Conservation (phyloP, 2,329 filamentous ascomycete genomes). For the Graphilbum fragrans region DNA sequence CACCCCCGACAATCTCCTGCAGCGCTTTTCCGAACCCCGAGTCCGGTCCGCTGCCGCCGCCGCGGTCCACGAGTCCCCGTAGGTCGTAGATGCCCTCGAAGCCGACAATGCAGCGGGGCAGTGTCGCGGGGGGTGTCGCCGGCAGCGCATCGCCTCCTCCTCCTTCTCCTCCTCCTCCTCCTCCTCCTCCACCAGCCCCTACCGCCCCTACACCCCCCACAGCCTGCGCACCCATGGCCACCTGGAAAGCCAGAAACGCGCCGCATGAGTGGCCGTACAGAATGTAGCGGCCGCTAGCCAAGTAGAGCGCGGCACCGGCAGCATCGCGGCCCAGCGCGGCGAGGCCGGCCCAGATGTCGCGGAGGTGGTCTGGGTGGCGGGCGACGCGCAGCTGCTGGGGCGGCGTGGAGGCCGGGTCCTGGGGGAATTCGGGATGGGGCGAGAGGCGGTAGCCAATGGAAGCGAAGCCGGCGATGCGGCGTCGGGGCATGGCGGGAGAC, state of each 20-base stretch:
- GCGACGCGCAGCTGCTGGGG: slow-evolving; percentile 26
- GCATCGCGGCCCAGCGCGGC: slow-evolving; percentile 28
- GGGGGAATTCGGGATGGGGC: slow-evolving; percentile 32
- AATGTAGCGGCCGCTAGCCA: slow-evolving; percentile 29
- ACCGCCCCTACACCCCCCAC: neutral
- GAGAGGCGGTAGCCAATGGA: slow-evolving; percentile 55
- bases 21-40: slow-evolving; percentile 17
- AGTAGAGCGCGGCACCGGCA: slow-evolving; percentile 20
- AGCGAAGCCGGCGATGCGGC: slow-evolving; percentile 45
- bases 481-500: slow-evolving; percentile 37
- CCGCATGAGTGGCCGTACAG: slow-evolving; percentile 53
- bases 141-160: slow-evolving; percentile 12
- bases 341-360: slow-evolving; percentile 41
- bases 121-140: slow-evolving; percentile 13
- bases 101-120: slow-evolving; percentile 45
- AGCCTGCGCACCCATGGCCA: neutral
- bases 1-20: slow-evolving; percentile 20
- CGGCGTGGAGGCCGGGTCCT: slow-evolving; percentile 26
- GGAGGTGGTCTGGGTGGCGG: slow-evolving; percentile 47
- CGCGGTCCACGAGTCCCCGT: slow-evolving; percentile 34
- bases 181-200: no score
- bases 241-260: slow-evolving; percentile 42
- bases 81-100: slow-evolving; percentile 59
- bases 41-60: slow-evolving; percentile 42
- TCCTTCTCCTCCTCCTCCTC: slow-evolving; percentile 42